Percentiles rank a stretch among this genome's conserved stretches.
Evolutionary conservation across 2,329 filamentous ascomycete genomes (phyloP).

Genomic region (Fusarium domesticum): DNA sequence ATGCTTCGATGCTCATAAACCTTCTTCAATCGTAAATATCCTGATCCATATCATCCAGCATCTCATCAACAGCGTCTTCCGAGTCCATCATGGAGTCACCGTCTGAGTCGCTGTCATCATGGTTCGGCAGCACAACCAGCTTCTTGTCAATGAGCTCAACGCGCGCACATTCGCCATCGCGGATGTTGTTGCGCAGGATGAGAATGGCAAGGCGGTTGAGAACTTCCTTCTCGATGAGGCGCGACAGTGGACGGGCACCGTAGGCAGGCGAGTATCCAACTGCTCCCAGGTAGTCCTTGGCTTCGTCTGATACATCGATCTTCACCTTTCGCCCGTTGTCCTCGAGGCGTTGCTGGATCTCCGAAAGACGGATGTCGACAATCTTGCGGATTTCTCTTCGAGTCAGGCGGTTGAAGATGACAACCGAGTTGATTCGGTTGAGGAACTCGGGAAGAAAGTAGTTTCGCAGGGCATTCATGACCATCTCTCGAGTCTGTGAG

Average conservation of each 20-base stretch:
- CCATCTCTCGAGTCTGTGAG: conserved; percentile 76
- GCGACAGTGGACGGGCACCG: conserved; percentile 80
- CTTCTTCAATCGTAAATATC: conserved; percentile 47
- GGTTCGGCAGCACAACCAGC: conserved; percentile 80
- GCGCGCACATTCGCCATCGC: conserved; percentile 77
- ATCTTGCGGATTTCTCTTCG: conserved; percentile 89
- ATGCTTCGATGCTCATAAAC: conserved; percentile 5
- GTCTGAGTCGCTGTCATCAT: conserved; percentile 59
- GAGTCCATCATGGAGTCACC: conserved; percentile 71
- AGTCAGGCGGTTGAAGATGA: conserved; percentile 98
- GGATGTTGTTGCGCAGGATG: conserved; percentile 79
- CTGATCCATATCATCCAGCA: conserved; percentile 60
- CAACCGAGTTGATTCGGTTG: conserved; percentile 91
- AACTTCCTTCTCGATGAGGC: conserved; percentile 95
- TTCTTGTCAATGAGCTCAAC: conserved; percentile 78
- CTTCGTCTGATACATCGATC: conserved; percentile 80
- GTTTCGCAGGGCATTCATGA: conserved; percentile 85
- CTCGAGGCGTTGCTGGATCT: conserved; percentile 88
- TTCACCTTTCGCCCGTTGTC: conserved; percentile 79
- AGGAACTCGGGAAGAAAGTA: conserved; percentile 99
- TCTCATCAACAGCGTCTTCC: conserved; percentile 71
- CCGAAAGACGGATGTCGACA: conserved; percentile 80
- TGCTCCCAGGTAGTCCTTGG: conserved; percentile 87
- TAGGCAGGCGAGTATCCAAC: conserved; percentile 95
- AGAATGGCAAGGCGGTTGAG: conserved; percentile 90